Conservation (phyloP, 2,329 filamentous ascomycete species). For the Colletotrichum paranaense region DNA sequence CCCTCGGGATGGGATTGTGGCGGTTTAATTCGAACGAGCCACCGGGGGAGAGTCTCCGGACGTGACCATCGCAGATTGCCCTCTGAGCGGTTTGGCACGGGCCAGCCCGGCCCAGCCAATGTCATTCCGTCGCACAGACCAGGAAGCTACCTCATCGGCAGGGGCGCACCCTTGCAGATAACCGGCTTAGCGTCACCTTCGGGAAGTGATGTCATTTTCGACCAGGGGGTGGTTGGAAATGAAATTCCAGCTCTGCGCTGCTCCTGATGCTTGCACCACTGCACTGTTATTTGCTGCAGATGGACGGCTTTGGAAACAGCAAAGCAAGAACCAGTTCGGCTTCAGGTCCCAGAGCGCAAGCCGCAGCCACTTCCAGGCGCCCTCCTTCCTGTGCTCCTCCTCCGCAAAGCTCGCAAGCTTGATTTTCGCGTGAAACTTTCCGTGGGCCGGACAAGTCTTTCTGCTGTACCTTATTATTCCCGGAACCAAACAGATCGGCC, state of each 20-base stretch:
- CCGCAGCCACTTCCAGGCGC: not conserved
- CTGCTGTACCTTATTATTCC: not conserved
- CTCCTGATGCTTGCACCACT: too few species aligned
- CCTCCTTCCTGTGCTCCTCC: not conserved
- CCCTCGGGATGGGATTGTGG: not conserved
- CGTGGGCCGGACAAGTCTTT: not conserved
- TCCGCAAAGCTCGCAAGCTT: constrained; percentile 20
- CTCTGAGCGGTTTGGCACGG: not conserved
- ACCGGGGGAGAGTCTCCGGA: constrained; percentile 33
- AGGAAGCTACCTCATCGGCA: constrained; percentile 10
- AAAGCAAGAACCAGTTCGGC: not conserved
- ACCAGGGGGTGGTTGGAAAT: not conserved
- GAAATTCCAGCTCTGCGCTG: constrained; percentile 16
- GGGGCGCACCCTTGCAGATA: not conserved
- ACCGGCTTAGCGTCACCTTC: not conserved
- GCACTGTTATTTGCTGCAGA: not conserved
- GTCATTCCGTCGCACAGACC: constrained; percentile 17
- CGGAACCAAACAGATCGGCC: not conserved
- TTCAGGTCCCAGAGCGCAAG: not conserved
- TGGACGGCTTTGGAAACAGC: constrained; percentile 20
- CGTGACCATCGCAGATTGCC: constrained; percentile 3
- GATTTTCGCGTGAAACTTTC: constrained; percentile 31
- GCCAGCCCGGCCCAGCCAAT: constrained; percentile 30
- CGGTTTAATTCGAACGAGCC: too few species aligned
- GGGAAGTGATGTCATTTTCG: constrained; percentile 31